Base-by-base conservation (phyloP, 2,329 filamentous ascomycete species). In the Diplodia seriata region DNA sequence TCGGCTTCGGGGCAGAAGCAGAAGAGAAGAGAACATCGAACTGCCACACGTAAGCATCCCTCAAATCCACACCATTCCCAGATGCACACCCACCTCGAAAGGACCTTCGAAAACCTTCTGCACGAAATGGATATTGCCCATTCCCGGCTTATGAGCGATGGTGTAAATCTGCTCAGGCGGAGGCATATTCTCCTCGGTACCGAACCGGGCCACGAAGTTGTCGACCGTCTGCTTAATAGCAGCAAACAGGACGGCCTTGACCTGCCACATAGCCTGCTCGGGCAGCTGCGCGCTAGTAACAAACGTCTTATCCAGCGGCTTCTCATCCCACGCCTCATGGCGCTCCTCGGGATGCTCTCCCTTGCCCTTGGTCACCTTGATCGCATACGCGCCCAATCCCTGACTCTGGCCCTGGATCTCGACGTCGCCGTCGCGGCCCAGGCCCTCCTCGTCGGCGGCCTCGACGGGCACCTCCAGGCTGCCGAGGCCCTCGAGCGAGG, bases 1-100 rank as follows among this genome's bases (percentile, higher is more conserved):
- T 76, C 8, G 81, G 78, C 33, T 81, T 73, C 1, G 82, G 79
- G 2, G 89, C 86, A 20, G 92, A 94, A 15, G 82, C 88, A 69
- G 94, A 97, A 4, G 92, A 93, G 81, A 93, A 97, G 59, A 98
- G 84, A 65, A 98, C 85, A 76, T 98, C 95, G 73, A 98, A 98
- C 82, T 63, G n/a, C n/a, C 5, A n/a, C 1, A 93, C 55, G 36
- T 51, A 50, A 65, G 62, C 23, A 43, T 55, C 2, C 11, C 7
- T 26, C 33, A 33, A 33, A 26, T 8, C 33, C n/a, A 26, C 31
- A 6, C 26, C 33, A 8, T 47, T 47, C 5, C 18, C 4, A 26
- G 31, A 3, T 11, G 8, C 1, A 38, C 36, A 68, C 74, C 64
- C 76, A 84, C 82, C 78, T 90, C 93, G 74, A 98, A 99, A 1